A percentile compares a stretch with the other conserved stretches of the same genome.
Conservation (phyloP, 2,329 filamentous ascomycete species). For the Aureobasidium musti region DNA sequence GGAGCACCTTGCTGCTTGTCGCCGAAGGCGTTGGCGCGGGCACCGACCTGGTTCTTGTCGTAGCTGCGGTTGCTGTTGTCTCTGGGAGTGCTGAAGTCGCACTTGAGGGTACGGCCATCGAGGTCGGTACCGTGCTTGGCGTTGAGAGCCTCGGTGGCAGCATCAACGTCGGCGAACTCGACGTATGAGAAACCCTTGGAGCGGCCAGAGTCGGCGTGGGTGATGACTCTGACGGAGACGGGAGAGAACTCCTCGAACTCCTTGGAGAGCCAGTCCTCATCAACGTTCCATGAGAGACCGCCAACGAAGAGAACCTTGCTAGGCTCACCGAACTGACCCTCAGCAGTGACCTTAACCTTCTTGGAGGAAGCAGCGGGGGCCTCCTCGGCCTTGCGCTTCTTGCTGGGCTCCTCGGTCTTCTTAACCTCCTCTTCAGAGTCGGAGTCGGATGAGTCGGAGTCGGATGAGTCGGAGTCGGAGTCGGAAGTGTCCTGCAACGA, state of each 20-base stretch:
- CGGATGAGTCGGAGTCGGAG: constrained; percentile 29
- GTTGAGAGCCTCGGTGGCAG: constrained; percentile 70
- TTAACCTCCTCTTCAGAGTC: constrained; percentile 46
- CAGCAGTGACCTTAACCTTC: constrained; percentile 54
- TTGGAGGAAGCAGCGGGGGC: constrained; percentile 47
- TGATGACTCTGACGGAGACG: constrained; percentile 74
- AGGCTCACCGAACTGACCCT: constrained; percentile 46
- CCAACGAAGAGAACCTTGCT: constrained; percentile 80
- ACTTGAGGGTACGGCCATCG: constrained; percentile 72
- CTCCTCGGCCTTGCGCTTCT: constrained; percentile 46
- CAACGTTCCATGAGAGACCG: constrained; percentile 86
- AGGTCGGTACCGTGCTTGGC: constrained; percentile 74
- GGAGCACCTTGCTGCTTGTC: constrained; percentile 72
- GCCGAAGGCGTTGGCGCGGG: constrained; percentile 69
- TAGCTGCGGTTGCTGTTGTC: constrained; percentile 44
- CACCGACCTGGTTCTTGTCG: constrained; percentile 55
- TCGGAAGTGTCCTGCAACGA: constrained; percentile 28
- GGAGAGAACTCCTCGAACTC: constrained; percentile 81
- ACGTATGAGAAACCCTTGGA: constrained; percentile 93
- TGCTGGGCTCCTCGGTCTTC: constrained; percentile 45
- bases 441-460: constrained; percentile 31
- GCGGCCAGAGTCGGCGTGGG: constrained; percentile 75
- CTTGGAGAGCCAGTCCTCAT: constrained; percentile 76
- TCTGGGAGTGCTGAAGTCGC: constrained; percentile 74
- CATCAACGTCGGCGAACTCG: constrained; percentile 71